Evolutionary conservation across 495 filamentous ascomycete genomes (phyloP).

Genomic region (Penicillium tannophilum): DNA sequence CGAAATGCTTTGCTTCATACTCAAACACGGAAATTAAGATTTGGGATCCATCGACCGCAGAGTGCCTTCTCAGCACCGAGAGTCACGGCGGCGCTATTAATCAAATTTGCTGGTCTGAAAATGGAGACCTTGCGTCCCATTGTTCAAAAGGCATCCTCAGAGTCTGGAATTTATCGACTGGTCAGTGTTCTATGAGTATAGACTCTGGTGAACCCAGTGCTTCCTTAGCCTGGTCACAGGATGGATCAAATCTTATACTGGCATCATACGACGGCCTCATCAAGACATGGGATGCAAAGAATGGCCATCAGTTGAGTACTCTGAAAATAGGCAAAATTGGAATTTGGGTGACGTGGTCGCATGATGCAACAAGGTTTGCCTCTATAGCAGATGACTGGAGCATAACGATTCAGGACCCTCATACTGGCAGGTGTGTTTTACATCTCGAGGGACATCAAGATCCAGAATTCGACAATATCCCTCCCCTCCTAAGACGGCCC

Average conservation of each 20-base stretch:
- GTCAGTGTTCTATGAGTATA: not conserved
- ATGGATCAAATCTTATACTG: not conserved
- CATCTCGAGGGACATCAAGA: not conserved
- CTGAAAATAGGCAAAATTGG: not conserved
- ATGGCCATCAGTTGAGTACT: not conserved
- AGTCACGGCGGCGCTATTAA: not conserved
- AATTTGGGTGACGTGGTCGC: not conserved
- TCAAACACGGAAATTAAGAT: not conserved
- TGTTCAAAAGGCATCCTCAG: not conserved
- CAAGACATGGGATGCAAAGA: not conserved
- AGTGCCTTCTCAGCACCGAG: not conserved
- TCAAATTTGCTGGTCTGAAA: not conserved
- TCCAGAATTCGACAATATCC: not conserved
- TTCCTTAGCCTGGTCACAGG: not conserved
- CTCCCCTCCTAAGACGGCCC: not conserved
- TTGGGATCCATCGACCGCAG: not conserved
- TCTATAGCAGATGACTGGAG: not conserved
- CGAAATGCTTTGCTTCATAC: not conserved
- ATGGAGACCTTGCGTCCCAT: not conserved
- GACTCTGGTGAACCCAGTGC: not conserved
- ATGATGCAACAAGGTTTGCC: conserved; percentile 1
- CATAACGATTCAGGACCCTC: conserved; percentile 1
- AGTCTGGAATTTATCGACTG: not conserved
- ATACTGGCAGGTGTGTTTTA: not conserved
- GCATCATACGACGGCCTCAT: not conserved